phyloP scores from a whole-genome alignment of 106 monocot species.

The Allium sativum region DNA sequence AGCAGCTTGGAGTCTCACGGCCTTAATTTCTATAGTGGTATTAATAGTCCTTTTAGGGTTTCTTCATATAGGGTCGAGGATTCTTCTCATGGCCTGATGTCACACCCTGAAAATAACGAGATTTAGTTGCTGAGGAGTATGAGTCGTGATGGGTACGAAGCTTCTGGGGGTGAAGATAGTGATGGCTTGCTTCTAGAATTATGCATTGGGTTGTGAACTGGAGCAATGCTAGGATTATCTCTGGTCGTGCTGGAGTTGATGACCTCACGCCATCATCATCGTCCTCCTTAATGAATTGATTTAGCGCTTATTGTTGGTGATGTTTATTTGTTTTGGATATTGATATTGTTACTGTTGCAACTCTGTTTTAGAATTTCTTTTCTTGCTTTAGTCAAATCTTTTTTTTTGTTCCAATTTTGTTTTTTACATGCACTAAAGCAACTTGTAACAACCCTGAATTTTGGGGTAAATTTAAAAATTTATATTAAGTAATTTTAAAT shows the following conservation, averaged over 20 bases:
- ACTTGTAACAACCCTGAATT: too few species aligned
- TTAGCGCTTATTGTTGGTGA: too few species aligned
- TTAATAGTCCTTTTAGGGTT: conserved; percentile 35
- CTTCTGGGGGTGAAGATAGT: conserved; percentile 90
- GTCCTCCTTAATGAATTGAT: not conserved
- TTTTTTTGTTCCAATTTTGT: too few species aligned
- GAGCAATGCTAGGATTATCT: conserved; percentile 22
- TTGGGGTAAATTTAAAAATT: too few species aligned
- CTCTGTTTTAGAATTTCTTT: too few species aligned
- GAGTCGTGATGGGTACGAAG: conserved; percentile 85
- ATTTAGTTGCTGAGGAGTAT: conserved; percentile 42
- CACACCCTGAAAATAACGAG: conserved; percentile 31
- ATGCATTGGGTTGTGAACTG: conserved; percentile 64
- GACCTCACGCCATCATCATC: conserved; percentile 22
- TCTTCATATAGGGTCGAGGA: conserved; percentile 22
- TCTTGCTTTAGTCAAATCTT: too few species aligned
- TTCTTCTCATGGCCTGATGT: too few species aligned
- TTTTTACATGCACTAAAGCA: too few species aligned
- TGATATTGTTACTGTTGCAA: too few species aligned
- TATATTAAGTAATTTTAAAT: too few species aligned
- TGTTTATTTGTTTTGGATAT: too few species aligned
- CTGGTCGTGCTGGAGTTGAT: conserved; percentile 11
- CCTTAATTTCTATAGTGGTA: conserved; percentile 3
- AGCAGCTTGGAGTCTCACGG: conserved; percentile 47
- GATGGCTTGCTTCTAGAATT: conserved; percentile 60